A percentile compares a stretch with the other conserved stretches of the same genome.
Conservation (phyloP, 2,329 filamentous ascomycete genomes). For the Penicillium occitanis region DNA sequence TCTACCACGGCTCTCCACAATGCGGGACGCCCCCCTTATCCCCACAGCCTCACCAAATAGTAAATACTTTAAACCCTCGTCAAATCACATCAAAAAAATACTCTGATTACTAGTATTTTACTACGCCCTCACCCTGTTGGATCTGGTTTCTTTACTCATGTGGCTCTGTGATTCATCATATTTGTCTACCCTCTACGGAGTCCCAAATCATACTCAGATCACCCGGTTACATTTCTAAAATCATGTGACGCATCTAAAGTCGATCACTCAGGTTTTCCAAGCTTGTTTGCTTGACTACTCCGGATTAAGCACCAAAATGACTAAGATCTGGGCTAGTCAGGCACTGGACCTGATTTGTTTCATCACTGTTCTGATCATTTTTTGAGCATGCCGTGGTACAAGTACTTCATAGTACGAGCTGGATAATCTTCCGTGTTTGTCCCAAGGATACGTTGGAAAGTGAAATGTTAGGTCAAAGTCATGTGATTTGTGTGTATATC, state of each 20-base stretch:
- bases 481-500: background rate
- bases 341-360: background rate
- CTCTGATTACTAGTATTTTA: background rate
- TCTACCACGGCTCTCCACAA: background rate
- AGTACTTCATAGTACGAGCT: background rate
- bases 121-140: background rate
- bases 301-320: background rate
- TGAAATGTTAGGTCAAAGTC: background rate
- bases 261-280: background rate
- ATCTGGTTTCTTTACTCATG: background rate
- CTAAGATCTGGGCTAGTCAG: background rate
- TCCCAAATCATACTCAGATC: background rate
- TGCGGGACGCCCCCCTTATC: background rate
- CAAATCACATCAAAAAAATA: background rate
- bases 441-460: background rate
- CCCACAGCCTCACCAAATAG: background rate
- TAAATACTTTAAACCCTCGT: background rate
- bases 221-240: conserved; percentile 2
- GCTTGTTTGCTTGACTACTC: background rate
- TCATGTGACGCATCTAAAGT: conserved; percentile 1
- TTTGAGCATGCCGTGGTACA: background rate
- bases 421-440: background rate
- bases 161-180: background rate
- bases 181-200: background rate
- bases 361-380: background rate